Evolutionary conservation across 1,284 basidiomycete genomes (phyloP), one percentile per base, ranked within the genome.

Genomic region (Ustilago sp.): DNA sequence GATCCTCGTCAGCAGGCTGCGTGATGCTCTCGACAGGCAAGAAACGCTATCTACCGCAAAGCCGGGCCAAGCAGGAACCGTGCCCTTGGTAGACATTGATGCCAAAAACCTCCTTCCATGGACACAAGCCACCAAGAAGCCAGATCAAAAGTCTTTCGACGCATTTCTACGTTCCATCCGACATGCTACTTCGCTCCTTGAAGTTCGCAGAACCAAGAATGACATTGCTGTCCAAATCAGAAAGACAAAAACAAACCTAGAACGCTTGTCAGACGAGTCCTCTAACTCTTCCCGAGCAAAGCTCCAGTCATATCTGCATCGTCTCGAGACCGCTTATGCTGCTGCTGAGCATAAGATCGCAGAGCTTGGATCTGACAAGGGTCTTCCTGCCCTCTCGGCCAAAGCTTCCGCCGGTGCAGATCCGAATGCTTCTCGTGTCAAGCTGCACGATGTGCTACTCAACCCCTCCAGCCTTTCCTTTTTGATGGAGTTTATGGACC

Each of bases 401-500:
- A 75, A 73, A 53, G 70, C 61, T 3, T 76, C 74, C 4, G 63
- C 77, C 3, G 70, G 74, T 19, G 68, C 71, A 8, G 72, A 74
- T 31, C 76, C 72, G 8, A 70, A 71, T 48, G 59, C 65, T n/a
- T 69, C 70, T 31, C 67, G 74, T 5, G 69, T 68, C 50, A 71
- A 63, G 43, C 56, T 82, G 5, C 60, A 63, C 41, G 91, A 93
- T 55, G 89, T 98, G 48, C 90, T 98, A 0, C 89, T 91, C 39
- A 94, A 94, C 78, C 94, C 95, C 0, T 92, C 91, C 35, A 94
- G 94, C 0, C 89, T 98, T 0, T 94, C 93, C 2, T 96, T 96
- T 85, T 94, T 96, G 87, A 95, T 98, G 91, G 96, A 99, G 87
- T 96, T 93, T 83, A 95, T 98, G 93, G 96, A 98, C 78, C 90